Percentiles rank a stretch among this genome's conserved stretches.
These are phyloP conservation scores for Ceratobasidium sp. DNA, from an alignment of 1,284 basidiomycete genomes.

Conservation along the genomic window DNA sequence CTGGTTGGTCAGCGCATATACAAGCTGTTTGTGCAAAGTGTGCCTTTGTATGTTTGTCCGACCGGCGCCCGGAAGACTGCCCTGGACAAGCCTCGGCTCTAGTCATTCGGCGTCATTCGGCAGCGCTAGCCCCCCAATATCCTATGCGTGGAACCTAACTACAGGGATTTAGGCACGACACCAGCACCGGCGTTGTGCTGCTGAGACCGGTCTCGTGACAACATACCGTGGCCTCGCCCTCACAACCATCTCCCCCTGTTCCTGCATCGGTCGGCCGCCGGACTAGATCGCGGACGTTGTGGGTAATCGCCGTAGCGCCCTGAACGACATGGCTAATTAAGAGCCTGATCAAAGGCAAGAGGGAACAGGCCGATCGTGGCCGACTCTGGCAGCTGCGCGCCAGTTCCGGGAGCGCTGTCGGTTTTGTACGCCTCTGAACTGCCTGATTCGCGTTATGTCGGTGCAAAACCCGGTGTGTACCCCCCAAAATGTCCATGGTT, in stretches of 20 bases:
- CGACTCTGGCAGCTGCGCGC: background rate
- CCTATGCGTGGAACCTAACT: too few species aligned
- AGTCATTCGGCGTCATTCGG: too few species aligned
- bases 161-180: too few species aligned
- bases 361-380: background rate
- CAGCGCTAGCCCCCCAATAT: too few species aligned
- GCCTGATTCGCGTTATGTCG: background rate
- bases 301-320: constrained; percentile 14
- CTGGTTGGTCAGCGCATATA: too few species aligned
- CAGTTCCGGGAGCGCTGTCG: background rate
- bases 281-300: background rate
- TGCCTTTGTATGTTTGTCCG: too few species aligned
- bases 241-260: background rate
- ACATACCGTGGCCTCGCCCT: too few species aligned
- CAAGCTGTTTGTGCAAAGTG: background rate
- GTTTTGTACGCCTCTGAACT: background rate
- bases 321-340: constrained; percentile 12
- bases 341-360: background rate
- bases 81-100: too few species aligned
- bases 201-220: too few species aligned
- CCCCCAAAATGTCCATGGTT: background rate
- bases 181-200: background rate
- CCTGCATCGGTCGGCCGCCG: background rate
- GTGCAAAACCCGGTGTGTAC: background rate
- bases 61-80: constrained; percentile 5